These are phyloP conservation scores for Arthrobotrys conoides DNA, from an alignment of 2,329 filamentous ascomycete species.

Conservation along the genomic window DNA sequence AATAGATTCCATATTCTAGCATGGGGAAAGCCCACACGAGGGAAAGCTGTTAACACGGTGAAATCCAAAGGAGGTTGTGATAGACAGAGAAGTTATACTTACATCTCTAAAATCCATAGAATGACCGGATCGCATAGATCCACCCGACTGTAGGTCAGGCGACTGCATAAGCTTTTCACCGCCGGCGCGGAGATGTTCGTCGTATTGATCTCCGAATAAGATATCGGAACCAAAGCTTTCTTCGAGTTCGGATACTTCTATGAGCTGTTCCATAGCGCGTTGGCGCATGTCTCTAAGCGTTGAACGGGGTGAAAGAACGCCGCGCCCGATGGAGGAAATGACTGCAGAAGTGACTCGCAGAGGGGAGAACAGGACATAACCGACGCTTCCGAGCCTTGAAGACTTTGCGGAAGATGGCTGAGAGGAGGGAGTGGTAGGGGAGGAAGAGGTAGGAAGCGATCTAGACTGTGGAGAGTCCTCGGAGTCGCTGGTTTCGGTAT, in stretches of 20 bases:
- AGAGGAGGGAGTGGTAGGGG: conserved; percentile 30
- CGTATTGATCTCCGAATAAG: conserved; percentile 58
- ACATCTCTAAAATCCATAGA: conserved; percentile 54
- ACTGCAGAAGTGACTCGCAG: conserved; percentile 52
- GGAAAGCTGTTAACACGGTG: conserved; percentile 46
- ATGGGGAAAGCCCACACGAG: conserved; percentile 16
- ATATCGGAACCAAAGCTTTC: conserved; percentile 57
- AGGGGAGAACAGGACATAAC: conserved; percentile 56
- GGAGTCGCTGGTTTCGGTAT: conserved; percentile 60
- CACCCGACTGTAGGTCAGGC: conserved; percentile 28
- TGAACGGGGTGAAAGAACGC: conserved; percentile 53
- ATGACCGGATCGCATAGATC: conserved; percentile 45
- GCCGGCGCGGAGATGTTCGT: conserved; percentile 53
- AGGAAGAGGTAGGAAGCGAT: conserved; percentile 26
- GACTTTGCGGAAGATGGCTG: conserved; percentile 38
- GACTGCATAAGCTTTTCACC: conserved; percentile 48
- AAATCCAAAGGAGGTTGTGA: conserved; percentile 27
- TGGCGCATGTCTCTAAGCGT: conserved; percentile 52
- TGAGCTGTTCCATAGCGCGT: conserved; percentile 57
- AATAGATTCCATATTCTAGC: conserved; percentile 48
- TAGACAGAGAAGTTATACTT: conserved; percentile 32
- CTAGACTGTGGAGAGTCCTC: conserved; percentile 50
- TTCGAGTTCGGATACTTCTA: conserved; percentile 55
- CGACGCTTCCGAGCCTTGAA: conserved; percentile 38
- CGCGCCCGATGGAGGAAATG: conserved; percentile 45